Base-by-base conservation (phyloP, 495 filamentous ascomycete species). In the Copromyces sp. region DNA sequence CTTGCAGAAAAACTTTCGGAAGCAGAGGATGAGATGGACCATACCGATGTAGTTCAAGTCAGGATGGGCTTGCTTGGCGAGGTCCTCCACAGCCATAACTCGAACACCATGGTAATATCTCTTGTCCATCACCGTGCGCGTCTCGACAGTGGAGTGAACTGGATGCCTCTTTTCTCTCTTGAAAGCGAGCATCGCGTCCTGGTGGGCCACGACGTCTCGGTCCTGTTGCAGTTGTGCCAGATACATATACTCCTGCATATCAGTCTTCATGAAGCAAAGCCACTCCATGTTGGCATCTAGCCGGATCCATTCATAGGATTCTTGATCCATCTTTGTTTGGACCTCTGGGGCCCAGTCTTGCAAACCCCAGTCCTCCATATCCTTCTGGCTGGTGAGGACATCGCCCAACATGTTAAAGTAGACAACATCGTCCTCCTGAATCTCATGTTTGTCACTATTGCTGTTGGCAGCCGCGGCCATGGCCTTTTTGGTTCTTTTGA, bases 281-380 rank as follows among this genome's bases (percentile, higher is more conserved):
- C 95, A 99, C 78, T 99, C 95, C 76, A 98, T 98, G 80, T 99
- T 95, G 24, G 94, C 93, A 81, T 99, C 95, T 86, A 98, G 92
- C 17, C 95, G 90, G 73, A 98, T 95, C 95, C 95, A 99, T 80
- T 99, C 95, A 78, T 98, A 99, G 3, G 92, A 95, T 78, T 99
- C 95, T 70, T 94, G 89, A 45, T 93, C 92, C 96, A 99, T 99
- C 73, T 87, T 86, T 9, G 90, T 87, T 78, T 98, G 94, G 14
- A 94, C 91, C 42, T 94, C 92, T 71, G 90, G 89, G 68, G 89
- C 88, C 95, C 95, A 99, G 71, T 98, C 95, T 9, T 87, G 83
- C 16, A 99, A 84, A 44, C 86, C 87, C 96, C 96, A 99, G 68
- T 94, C 88, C 47, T 87, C 81, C 11, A 91, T 87, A 73, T 99